Base-by-base conservation (phyloP, 139 green algal species). In the Choricystis sp. region DNA sequence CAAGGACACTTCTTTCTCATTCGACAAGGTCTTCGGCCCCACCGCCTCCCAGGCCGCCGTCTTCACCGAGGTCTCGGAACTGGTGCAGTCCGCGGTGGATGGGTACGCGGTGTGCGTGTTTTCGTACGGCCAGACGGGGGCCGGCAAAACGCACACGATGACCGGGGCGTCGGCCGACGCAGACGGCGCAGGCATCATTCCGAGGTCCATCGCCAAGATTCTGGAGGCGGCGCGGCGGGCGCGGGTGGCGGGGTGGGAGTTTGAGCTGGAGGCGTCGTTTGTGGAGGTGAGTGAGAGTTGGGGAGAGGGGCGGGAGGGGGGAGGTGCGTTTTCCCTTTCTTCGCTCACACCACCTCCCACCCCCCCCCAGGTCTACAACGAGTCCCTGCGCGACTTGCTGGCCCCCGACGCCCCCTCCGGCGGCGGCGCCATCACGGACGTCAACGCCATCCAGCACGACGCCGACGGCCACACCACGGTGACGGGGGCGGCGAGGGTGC, bases 81-180 rank as follows among this genome's bases (percentile, higher is more conserved):
- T 98, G 30, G 88, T 98, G 57, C 92, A 98, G 72, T 83, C 63
- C 22, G 92, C 92, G 1, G 76, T 98, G 27, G 92, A 98, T 69
- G 92, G 92, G 65, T 98, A 91, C 80, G 85, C 95, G 72, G 91
- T 97, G n/a, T 98, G 92, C 83, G 79, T 98, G 24, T 98, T 98
- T 72, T 86, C 73, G 48, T 98, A 98, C 72, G 92, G 92, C 28
- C 92, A 98, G 81, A 98, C 92, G 14, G 92, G 92, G 3, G 86
- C 86, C 0, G 92, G 92, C 55, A 98, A 98, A 80, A 98, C 92
- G 4, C 82, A 95, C 85, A 98, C 92, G 3, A 98, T 98, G 92
- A 52, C 84, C 88, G 69, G 86, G 74, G 86, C 56, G 87, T 81
- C n/a, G 64, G 64, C n/a, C 4, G 52, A 68, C 0, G n/a, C n/a